phyloP scores from a whole-genome alignment of 305 asterid species.

The Solanum hybrid region DNA sequence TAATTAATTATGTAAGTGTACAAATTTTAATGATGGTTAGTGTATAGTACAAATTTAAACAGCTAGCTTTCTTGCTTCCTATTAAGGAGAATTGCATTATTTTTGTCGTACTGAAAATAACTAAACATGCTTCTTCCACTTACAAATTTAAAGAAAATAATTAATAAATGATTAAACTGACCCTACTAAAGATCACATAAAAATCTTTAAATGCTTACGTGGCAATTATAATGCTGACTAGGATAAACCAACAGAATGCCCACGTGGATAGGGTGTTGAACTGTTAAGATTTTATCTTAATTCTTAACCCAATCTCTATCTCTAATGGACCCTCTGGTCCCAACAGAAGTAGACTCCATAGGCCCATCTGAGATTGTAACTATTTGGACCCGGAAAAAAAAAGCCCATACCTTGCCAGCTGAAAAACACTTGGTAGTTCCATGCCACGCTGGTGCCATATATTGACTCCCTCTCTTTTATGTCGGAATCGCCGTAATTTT shows the following conservation, averaged over 20 bases:
- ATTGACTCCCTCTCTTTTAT: neutral
- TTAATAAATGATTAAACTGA: neutral
- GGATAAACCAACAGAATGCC: neutral
- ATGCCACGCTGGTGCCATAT: neutral
- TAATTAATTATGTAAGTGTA: neutral
- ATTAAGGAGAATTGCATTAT: neutral
- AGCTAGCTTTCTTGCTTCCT: neutral
- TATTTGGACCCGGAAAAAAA: neutral
- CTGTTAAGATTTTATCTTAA: neutral
- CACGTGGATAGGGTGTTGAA: constrained; percentile 4
- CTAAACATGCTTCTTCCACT: neutral
- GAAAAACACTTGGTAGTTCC: neutral
- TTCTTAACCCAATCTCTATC: neutral
- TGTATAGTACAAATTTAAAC: neutral
- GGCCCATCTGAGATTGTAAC: neutral
- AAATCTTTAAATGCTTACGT: neutral
- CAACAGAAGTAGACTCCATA: neutral
- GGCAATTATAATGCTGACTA: neutral
- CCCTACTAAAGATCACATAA: neutral
- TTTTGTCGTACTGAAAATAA: constrained; percentile 5
- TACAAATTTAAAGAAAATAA: neutral
- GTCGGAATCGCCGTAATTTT: neutral
- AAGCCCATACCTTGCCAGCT: constrained; percentile 4
- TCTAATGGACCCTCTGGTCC: constrained; percentile 4
- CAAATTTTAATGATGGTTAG: neutral